These are phyloP conservation scores for Pseudocercospora fijiensis DNA, from an alignment of 2,329 filamentous ascomycete genomes.

Conservation along the genomic window DNA sequence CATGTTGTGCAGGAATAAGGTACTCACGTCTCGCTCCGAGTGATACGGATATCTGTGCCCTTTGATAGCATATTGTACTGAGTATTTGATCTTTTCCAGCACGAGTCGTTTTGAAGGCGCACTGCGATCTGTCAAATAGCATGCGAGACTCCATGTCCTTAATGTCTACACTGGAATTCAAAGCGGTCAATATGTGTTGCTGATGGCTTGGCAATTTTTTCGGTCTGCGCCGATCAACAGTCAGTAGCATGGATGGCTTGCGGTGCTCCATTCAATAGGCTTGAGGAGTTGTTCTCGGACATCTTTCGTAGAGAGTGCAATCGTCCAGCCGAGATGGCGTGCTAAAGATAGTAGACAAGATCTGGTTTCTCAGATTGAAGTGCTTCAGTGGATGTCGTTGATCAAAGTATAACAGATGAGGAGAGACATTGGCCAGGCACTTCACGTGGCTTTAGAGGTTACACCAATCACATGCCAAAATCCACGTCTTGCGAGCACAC, in stretches of 20 bases:
- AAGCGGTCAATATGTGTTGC: not conserved
- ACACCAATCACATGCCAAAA: slow-evolving; percentile 3
- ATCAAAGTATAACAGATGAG: not conserved
- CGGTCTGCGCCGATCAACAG: not conserved
- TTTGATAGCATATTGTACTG: slow-evolving; percentile 7
- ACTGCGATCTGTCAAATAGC: not conserved
- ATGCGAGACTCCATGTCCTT: not conserved
- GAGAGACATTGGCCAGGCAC: slow-evolving; percentile 13
- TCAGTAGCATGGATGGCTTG: not conserved
- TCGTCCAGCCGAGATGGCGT: slow-evolving; percentile 7
- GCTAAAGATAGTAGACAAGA: slow-evolving; percentile 4
- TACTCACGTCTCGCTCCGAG: slow-evolving; percentile 16
- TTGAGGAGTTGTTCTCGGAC: slow-evolving; percentile 10
- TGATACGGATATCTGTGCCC: slow-evolving; percentile 17
- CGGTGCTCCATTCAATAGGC: not conserved
- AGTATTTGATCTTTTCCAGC: not conserved
- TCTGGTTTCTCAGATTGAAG: not conserved
- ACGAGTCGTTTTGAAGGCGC: not conserved
- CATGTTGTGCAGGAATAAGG: not conserved
- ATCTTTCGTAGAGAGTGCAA: slow-evolving; percentile 14
- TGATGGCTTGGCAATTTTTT: not conserved
- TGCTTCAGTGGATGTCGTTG: slow-evolving; percentile 11
- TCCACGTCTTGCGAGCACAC: not conserved
- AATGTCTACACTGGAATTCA: not conserved
- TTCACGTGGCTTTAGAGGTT: not conserved